These are phyloP conservation scores for Coemansia sp. DNA, from an alignment of 192 early-diverging fungal genomes.

Conservation along the genomic window DNA sequence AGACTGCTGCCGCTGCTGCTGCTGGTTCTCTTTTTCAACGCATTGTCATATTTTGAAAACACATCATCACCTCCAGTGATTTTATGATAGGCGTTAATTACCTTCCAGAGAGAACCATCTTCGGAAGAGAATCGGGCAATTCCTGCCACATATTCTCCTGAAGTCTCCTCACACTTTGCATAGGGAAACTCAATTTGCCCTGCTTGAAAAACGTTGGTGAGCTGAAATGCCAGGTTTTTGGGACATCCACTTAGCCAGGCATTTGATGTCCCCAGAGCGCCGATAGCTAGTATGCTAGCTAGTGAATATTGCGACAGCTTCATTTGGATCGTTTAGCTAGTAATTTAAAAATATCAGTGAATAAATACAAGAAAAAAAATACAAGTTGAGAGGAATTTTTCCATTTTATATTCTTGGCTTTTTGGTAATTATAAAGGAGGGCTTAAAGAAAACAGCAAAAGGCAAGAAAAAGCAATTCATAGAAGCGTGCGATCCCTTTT, in stretches of 20 bases:
- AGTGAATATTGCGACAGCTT: constrained; percentile 1
- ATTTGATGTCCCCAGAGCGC: constrained; percentile 5
- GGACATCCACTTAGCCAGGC: constrained; percentile 44
- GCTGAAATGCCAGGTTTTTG: constrained; percentile 44
- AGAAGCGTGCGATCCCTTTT: too few species aligned
- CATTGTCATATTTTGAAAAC: constrained; percentile 32
- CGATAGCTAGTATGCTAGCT: background rate
- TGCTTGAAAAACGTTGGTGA: constrained; percentile 55
- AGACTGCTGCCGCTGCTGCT: constrained; percentile 17
- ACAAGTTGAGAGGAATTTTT: background rate
- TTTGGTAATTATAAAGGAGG: too few species aligned
- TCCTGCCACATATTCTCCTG: constrained; percentile 52
- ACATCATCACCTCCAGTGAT: constrained; percentile 26
- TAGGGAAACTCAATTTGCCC: constrained; percentile 37
- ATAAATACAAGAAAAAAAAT: background rate
- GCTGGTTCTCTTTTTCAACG: constrained; percentile 11
- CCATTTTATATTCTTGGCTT: too few species aligned
- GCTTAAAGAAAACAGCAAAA: too few species aligned
- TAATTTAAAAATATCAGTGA: background rate
- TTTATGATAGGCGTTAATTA: constrained; percentile 20
- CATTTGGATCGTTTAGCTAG: background rate
- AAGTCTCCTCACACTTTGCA: constrained; percentile 46
- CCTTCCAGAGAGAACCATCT: constrained; percentile 27
- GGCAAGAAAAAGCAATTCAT: too few species aligned
- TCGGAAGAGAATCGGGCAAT: constrained; percentile 56